A percentile compares a stretch with the other conserved stretches of the same genome.
Evolutionary conservation across 2,329 filamentous ascomycete genomes (phyloP).

Genomic region (Raffaelea albimanens): DNA sequence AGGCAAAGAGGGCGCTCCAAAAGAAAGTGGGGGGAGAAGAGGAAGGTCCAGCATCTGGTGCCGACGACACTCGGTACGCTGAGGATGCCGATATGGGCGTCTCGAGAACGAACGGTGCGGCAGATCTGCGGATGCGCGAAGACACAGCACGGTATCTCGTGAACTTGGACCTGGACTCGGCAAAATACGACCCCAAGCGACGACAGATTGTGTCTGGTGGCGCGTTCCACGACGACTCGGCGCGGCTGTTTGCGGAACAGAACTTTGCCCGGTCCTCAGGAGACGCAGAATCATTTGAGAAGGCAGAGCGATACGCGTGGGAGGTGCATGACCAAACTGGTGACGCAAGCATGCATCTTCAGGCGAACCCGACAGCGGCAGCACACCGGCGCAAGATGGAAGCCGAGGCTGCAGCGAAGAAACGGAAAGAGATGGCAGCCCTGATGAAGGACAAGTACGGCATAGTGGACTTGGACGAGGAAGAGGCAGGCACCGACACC

Average conservation of each 20-base stretch:
- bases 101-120: slow-evolving; percentile 81
- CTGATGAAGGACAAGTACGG: slow-evolving; percentile 77
- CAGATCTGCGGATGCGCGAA: slow-evolving; percentile 84
- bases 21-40: slow-evolving; percentile 37
- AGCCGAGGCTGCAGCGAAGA: slow-evolving; percentile 59
- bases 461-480: slow-evolving; percentile 16
- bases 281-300: slow-evolving; percentile 87
- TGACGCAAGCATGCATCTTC: slow-evolving; percentile 74
- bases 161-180: slow-evolving; percentile 90
- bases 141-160: slow-evolving; percentile 95
- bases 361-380: slow-evolving; percentile 92
- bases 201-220: slow-evolving; percentile 81
- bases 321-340: slow-evolving; percentile 80
- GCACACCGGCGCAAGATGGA: slow-evolving; percentile 77
- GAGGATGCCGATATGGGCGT: slow-evolving; percentile 96
- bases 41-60: neutral
- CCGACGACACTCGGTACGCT: slow-evolving; percentile 47
- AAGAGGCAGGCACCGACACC: no score
- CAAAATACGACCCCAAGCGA: slow-evolving; percentile 96
- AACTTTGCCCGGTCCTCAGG: slow-evolving; percentile 83
- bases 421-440: slow-evolving; percentile 58
- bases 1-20: slow-evolving; percentile 47
- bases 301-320: slow-evolving; percentile 85
- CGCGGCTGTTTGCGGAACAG: slow-evolving; percentile 80
- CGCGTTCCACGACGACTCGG: slow-evolving; percentile 68